phyloP scores from a whole-genome alignment of 2,329 filamentous ascomycete species.

The Xylariaceae sp. region DNA sequence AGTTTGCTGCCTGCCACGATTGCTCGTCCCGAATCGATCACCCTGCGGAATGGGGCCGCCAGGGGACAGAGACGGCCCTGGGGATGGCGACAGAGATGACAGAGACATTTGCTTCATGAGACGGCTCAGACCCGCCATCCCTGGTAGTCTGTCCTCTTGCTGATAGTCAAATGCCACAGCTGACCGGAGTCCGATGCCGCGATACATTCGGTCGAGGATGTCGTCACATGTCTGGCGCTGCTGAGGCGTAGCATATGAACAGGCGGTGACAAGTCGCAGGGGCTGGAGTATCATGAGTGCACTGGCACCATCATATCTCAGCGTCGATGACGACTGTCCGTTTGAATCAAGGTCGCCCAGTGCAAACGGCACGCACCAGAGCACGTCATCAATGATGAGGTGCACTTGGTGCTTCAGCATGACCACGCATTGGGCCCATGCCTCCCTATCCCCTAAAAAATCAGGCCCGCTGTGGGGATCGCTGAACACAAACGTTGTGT shows the following conservation, averaged over 20 bases:
- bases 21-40: no score
- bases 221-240: conserved; percentile 7
- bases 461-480: neutral
- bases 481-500: conserved; percentile 3
- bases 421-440: conserved; percentile 11
- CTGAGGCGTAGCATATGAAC: conserved; percentile 9
- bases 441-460: conserved; percentile 8
- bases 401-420: conserved; percentile 9
- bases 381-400: conserved; percentile 15
- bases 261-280: conserved; percentile 12
- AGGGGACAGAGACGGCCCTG: no score
- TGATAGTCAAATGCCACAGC: conserved; percentile 13
- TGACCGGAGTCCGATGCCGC: conserved; percentile 12
- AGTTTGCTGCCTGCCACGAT: no score
- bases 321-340: neutral
- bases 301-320: conserved; percentile 2
- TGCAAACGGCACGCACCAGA: conserved; percentile 16
- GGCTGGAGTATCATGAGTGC: conserved; percentile 16
- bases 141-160: no score
- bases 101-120: no score
- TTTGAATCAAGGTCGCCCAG: conserved; percentile 12
- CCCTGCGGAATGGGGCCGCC: no score
- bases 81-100: no score
- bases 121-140: no score
- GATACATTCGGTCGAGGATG: conserved; percentile 14